Evolutionary conservation across 2,329 filamentous ascomycete genomes (phyloP).

Genomic region (Ceratocystiopsis sp.): DNA sequence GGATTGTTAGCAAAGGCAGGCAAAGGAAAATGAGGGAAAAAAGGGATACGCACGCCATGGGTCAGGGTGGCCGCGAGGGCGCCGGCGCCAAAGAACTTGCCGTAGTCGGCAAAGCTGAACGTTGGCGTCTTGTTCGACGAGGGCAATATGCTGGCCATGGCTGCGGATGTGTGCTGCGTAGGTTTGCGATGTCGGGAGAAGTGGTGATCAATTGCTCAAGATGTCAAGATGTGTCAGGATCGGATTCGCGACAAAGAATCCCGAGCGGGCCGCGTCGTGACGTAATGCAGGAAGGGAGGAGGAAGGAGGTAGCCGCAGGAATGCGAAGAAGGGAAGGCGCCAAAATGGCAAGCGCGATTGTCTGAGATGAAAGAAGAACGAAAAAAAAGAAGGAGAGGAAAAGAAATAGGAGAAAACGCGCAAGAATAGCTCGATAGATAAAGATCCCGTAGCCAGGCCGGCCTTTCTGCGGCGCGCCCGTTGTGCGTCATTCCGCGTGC

Average conservation of each 20-base stretch:
- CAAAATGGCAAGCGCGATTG: no score
- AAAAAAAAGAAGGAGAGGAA: not conserved
- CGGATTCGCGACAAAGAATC: no score
- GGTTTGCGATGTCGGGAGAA: no score
- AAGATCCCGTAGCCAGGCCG: no score
- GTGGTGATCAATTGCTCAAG: no score
- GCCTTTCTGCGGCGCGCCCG: no score
- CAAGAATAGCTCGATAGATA: not conserved
- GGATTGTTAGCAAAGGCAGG: not conserved
- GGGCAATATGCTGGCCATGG: slow-evolving; percentile 1
- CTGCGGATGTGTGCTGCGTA: no score
- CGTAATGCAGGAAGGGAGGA: no score
- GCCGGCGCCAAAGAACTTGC: slow-evolving; percentile 35
- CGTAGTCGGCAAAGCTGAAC: slow-evolving; percentile 27
- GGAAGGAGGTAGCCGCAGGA: not conserved
- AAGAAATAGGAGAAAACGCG: no score
- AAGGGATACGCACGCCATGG: slow-evolving; percentile 24
- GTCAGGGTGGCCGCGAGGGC: slow-evolving; percentile 34
- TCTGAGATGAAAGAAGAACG: not conserved
- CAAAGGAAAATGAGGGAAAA: no score
- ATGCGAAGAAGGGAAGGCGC: not conserved
- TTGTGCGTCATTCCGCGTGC: not conserved
- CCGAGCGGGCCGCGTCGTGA: no score
- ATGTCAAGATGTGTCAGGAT: no score
- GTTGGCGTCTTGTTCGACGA: slow-evolving; percentile 13